These are phyloP conservation scores for Quercus robur DNA, from an alignment of 306 rosid species.

Conservation along the genomic window DNA sequence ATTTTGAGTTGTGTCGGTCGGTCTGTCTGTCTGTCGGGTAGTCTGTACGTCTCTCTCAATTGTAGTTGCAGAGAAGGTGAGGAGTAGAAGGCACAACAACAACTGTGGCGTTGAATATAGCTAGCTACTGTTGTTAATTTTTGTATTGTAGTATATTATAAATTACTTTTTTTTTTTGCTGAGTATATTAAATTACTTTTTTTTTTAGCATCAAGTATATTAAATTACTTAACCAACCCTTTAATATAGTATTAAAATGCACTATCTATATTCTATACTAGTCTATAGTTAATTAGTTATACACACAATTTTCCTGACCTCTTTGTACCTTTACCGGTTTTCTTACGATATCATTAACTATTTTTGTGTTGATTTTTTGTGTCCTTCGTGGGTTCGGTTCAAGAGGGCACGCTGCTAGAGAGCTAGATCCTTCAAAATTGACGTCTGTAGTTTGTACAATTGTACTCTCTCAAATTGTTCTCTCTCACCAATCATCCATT, in stretches of 20 bases:
- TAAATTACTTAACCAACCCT: constrained; percentile 10
- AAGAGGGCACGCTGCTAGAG: neutral
- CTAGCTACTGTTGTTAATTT: neutral
- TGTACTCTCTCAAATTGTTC: neutral
- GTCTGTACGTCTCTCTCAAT: neutral
- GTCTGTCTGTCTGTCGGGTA: neutral
- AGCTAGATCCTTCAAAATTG: too few relatives aligned
- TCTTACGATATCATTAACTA: constrained; percentile 9
- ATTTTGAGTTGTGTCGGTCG: neutral
- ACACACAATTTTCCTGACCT: neutral
- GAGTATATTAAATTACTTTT: neutral
- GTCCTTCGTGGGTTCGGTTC: neutral
- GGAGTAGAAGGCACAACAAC: neutral
- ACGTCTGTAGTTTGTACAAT: too few relatives aligned
- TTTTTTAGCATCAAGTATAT: too few relatives aligned
- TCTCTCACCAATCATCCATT: neutral
- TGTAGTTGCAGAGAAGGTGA: constrained; percentile 6
- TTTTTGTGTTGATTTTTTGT: neutral
- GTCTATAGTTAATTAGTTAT: too few relatives aligned
- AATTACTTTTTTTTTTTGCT: neutral
- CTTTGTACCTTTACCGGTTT: neutral
- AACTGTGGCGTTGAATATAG: neutral
- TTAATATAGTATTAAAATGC: neutral
- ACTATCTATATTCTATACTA: too few relatives aligned
- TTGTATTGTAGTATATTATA: neutral